Evolutionary conservation across 2,329 filamentous ascomycete genomes (phyloP), one percentile per base, ranked within the genome.

Genomic region (Chrysoporthe deuterocubensis): DNA sequence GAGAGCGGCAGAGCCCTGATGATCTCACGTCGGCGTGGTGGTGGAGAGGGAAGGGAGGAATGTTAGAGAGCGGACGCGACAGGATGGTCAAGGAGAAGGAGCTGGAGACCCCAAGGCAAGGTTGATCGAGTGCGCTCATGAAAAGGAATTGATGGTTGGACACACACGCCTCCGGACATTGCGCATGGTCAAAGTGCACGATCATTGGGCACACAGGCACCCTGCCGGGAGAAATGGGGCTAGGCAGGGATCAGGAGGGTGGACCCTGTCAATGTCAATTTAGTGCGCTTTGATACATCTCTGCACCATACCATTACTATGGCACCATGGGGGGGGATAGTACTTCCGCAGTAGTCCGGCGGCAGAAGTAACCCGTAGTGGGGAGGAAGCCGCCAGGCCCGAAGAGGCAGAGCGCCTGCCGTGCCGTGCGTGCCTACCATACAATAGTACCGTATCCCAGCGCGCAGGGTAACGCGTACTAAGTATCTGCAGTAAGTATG

Each of bases 251-350:
- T 46, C 16, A 37, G 42, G 11, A 16, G 42, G 13, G n/a, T 43
- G 57, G 57, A 44, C 40, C 57, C 40, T 60, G 37, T 58, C 56
- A 58, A 16, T 60, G 57, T 44, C 57, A 60, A 44, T 60, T 60
- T 58, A 54, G 48, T 21, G 48, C 48, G 26, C 26, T 26, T 26
- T 26, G 26, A 26, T 40, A 40, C 37, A 40, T 40, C 9, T 26
- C 26, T 26, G 26, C 26, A 26, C 37, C 37, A 9, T 40, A 40
- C 6, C 37, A 40, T 9, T 40, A 40, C 37, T 40, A 40, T 40
- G 37, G 37, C 9, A 40, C 37, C 37, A 9, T 7, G 9, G 37
- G 37, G 9, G 37, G 9, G 37, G 37, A 40, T 9, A 5, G 37
- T 26, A 26, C 26, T 26, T 26, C 26, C 26, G 26, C 26, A 26